phyloP scores from a whole-genome alignment of 2,329 filamentous ascomycete genomes.

The Pyrenochaeta sp. region DNA sequence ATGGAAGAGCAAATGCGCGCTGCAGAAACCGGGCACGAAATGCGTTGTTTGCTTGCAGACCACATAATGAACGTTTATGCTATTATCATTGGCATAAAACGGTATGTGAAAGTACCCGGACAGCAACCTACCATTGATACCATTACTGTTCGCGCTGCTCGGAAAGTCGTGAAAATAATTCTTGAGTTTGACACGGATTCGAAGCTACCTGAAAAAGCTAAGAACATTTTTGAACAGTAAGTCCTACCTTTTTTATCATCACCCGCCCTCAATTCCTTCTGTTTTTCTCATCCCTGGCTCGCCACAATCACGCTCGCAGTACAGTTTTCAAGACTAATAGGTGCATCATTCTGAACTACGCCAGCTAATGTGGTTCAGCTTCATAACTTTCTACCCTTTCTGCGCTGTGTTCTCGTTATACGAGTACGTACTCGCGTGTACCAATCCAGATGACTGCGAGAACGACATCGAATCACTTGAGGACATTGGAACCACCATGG shows the following conservation, averaged over 20 bases:
- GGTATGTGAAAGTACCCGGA: constrained; percentile 15
- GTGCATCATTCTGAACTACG: not conserved
- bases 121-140: constrained; percentile 13
- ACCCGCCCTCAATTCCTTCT: too few species aligned
- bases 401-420: constrained; percentile 40
- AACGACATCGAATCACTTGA: constrained; percentile 33
- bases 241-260: constrained; percentile 1
- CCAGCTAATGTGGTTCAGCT: constrained; percentile 15
- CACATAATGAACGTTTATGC: constrained; percentile 33
- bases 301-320: too few species aligned
- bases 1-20: constrained; percentile 21
- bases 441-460: constrained; percentile 31
- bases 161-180: constrained; percentile 30
- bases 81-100: constrained; percentile 35
- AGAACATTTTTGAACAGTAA: constrained; percentile 29
- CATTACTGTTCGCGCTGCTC: constrained; percentile 28
- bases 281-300: not conserved
- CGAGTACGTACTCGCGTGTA: constrained; percentile 34
- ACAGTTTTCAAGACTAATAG: too few species aligned
- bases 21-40: not conserved
- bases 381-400: constrained; percentile 40
- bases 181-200: constrained; percentile 23
- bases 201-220: constrained; percentile 2
- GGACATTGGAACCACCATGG: constrained; percentile 28
- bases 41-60: constrained; percentile 31